Percentiles rank a stretch among this genome's conserved stretches.
Conservation (phyloP, 2,329 filamentous ascomycete genomes). For the Diaporthe vexans region DNA sequence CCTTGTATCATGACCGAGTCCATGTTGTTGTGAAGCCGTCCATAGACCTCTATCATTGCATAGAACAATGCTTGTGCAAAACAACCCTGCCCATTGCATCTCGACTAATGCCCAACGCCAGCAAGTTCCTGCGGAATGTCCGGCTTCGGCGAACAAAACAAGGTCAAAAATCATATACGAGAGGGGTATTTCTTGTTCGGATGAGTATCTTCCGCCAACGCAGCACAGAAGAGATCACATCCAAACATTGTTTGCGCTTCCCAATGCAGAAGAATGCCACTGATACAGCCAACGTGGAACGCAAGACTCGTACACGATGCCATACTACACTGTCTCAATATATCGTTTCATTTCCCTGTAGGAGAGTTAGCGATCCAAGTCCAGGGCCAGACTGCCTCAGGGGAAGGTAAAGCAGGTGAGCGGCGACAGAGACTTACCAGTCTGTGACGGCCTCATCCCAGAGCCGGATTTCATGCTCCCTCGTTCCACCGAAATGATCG, state of each 20-base stretch:
- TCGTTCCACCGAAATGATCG: conserved; percentile 92
- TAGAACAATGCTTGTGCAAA: not conserved
- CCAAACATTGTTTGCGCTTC: not conserved
- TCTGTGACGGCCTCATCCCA: conserved; percentile 98
- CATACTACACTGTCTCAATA: conserved; percentile 77
- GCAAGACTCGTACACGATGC: not conserved
- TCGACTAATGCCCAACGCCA: conserved; percentile 28
- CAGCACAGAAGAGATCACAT: conserved; percentile 10
- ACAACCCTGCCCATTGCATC: conserved; percentile 2
- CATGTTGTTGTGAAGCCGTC: not conserved
- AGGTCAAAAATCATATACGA: conserved; percentile 25
- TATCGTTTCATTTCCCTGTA: conserved; percentile 82
- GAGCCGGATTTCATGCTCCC: conserved; percentile 89
- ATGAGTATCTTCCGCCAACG: not conserved
- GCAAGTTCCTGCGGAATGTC: not conserved
- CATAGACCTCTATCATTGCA: not conserved
- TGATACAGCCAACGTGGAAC: not conserved
- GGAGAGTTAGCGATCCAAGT: conserved; percentile 17
- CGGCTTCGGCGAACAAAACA: not conserved
- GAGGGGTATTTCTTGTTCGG: conserved; percentile 30
- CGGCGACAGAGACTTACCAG: conserved; percentile 75
- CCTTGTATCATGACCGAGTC: not conserved
- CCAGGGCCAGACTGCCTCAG: not conserved
- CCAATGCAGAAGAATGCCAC: not conserved
- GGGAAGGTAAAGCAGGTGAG: not conserved